Percentiles rank a stretch among this genome's conserved stretches.
Conservation (phyloP, 2,329 filamentous ascomycete genomes). For the Aspergillus thermomutatus region DNA sequence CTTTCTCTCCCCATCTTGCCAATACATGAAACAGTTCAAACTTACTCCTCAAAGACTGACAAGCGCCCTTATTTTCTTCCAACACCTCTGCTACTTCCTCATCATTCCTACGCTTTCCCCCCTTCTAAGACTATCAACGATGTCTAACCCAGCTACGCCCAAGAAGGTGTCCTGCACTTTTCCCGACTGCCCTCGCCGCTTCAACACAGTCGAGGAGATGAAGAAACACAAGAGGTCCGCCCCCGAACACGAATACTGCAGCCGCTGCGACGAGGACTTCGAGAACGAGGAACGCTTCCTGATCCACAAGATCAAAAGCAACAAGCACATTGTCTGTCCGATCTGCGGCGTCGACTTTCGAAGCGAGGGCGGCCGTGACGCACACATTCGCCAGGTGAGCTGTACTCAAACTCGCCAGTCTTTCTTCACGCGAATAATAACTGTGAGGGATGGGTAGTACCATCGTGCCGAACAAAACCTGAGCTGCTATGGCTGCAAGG, state of each 20-base stretch:
- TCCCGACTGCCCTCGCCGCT: conserved; percentile 44
- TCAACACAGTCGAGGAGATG: conserved; percentile 46
- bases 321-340: conserved; percentile 52
- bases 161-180: conserved; percentile 45
- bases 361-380: conserved; percentile 48
- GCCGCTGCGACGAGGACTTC: conserved; percentile 45
- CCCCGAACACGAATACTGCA: conserved; percentile 40
- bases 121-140: background rate
- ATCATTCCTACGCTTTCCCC: too few relatives aligned
- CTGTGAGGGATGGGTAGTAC: conserved; percentile 30
- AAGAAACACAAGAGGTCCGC: conserved; percentile 49
- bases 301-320: conserved; percentile 48
- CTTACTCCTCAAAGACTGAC: background rate
- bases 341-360: conserved; percentile 57
- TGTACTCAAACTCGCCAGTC: background rate
- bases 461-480: conserved; percentile 52
- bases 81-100: background rate
- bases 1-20: background rate
- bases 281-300: conserved; percentile 42
- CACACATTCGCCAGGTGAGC: conserved; percentile 51
- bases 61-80: background rate
- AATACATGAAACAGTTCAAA: too few relatives aligned
- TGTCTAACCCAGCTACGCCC: conserved; percentile 2
- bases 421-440: conserved; percentile 2
- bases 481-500: conserved; percentile 47